Percentiles rank a stretch among this genome's conserved stretches.
phyloP scores from a whole-genome alignment of 495 filamentous ascomycete genomes.

The Tuber aestivum region DNA sequence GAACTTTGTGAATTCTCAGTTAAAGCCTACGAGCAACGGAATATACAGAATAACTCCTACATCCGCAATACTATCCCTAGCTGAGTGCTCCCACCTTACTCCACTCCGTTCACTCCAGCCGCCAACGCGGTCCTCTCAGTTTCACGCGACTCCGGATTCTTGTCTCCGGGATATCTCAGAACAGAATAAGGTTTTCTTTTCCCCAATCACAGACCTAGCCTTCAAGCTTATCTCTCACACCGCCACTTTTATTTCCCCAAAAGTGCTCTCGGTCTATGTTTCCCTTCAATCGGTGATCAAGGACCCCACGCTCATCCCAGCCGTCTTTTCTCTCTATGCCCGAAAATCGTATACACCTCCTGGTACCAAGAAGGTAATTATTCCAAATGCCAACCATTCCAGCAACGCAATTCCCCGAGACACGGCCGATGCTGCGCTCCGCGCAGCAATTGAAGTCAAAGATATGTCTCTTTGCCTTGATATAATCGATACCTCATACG shows the following conservation, averaged over 20 bases:
- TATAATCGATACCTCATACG: constrained; percentile 73
- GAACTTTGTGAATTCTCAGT: constrained; percentile 44
- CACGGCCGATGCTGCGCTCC: constrained; percentile 64
- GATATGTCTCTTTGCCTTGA: constrained; percentile 69
- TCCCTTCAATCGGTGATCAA: constrained; percentile 63
- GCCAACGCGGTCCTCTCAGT: background rate
- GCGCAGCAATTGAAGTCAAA: constrained; percentile 67
- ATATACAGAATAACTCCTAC: constrained; percentile 46
- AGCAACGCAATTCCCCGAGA: constrained; percentile 63
- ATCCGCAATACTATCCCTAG: constrained; percentile 51
- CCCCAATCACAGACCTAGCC: constrained; percentile 52
- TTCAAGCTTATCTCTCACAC: constrained; percentile 66
- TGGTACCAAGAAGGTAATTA: constrained; percentile 53
- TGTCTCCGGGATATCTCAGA: background rate
- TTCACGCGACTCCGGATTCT: background rate
- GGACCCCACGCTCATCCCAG: constrained; percentile 65
- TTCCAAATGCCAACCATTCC: constrained; percentile 59
- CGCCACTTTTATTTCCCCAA: constrained; percentile 71
- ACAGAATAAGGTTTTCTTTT: constrained; percentile 33
- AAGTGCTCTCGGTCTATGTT: constrained; percentile 63
- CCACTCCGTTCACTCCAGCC: background rate
- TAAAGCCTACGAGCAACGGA: constrained; percentile 24
- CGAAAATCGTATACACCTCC: constrained; percentile 65
- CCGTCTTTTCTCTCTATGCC: constrained; percentile 74
- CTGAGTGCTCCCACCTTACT: constrained; percentile 45